A percentile compares a stretch with the other conserved stretches of the same genome.
These are phyloP conservation scores for Trichosanthes cucumerina DNA, from an alignment of 306 rosid genomes.

Conservation along the genomic window DNA sequence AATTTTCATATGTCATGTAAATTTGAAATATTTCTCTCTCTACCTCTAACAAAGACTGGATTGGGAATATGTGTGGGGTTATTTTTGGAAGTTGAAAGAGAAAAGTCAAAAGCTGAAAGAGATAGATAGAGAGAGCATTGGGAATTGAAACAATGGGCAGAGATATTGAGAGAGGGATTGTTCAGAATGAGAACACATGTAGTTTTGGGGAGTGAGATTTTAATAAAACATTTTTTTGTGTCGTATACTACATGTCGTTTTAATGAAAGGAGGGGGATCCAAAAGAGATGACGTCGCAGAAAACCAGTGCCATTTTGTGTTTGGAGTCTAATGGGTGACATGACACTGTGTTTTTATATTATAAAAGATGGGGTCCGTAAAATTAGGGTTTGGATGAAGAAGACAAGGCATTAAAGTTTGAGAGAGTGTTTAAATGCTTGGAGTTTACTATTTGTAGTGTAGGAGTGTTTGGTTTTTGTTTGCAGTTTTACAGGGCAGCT, in stretches of 20 bases:
- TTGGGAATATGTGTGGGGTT: slow-evolving; percentile 72
- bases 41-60: too few species aligned
- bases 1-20: too few species aligned
- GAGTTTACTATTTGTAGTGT: slow-evolving; percentile 8
- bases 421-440: background rate
- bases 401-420: slow-evolving; percentile 21
- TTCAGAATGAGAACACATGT: slow-evolving; percentile 5
- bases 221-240: slow-evolving; percentile 10
- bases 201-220: slow-evolving; percentile 25
- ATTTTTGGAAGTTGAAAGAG: slow-evolving; percentile 21
- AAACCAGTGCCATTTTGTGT: slow-evolving; percentile 10
- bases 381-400: slow-evolving; percentile 25
- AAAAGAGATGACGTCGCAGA: slow-evolving; percentile 23
- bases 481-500: background rate
- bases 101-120: slow-evolving; percentile 39
- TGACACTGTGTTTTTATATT: background rate
- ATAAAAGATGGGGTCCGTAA: background rate
- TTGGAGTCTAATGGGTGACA: slow-evolving; percentile 8
- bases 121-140: slow-evolving; percentile 6
- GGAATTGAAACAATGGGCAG: slow-evolving; percentile 18
- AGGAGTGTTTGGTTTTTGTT: background rate
- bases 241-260: slow-evolving; percentile 31
- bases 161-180: background rate
- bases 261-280: slow-evolving; percentile 20
- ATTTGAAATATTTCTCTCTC: too few species aligned